These are phyloP conservation scores for Metrosideros polymorpha DNA, from an alignment of 441 rosid genomes.

Conservation along the genomic window DNA sequence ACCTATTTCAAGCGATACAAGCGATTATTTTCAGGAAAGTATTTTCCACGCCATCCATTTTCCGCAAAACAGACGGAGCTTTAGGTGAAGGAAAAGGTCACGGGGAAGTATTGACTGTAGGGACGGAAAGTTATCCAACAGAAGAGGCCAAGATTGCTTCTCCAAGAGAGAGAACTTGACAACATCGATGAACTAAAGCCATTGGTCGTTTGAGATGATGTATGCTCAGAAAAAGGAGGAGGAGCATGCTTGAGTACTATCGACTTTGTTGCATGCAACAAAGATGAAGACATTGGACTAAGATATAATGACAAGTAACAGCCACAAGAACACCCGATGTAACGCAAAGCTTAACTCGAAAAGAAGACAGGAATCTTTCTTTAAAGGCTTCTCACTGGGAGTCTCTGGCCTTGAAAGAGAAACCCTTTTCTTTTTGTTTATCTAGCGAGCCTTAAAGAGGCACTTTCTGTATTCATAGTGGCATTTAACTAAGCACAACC, in stretches of 20 bases:
- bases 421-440: background rate
- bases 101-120: background rate
- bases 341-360: background rate
- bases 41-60: background rate
- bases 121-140: background rate
- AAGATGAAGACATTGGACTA: background rate
- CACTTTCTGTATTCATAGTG: background rate
- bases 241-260: background rate
- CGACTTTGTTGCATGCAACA: background rate
- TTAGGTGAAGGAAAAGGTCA: background rate
- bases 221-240: background rate
- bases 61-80: rapidly evolving
- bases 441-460: background rate
- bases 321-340: background rate
- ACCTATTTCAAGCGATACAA: background rate
- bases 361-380: conserved; percentile 1
- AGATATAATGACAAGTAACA: background rate
- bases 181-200: background rate
- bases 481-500: background rate
- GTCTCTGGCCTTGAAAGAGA: background rate
- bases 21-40: background rate
- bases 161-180: background rate
- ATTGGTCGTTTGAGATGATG: background rate
- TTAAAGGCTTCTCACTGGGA: background rate
- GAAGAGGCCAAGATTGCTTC: background rate